Base-by-base conservation (phyloP, 441 rosid species). In the Populus hybrid region DNA sequence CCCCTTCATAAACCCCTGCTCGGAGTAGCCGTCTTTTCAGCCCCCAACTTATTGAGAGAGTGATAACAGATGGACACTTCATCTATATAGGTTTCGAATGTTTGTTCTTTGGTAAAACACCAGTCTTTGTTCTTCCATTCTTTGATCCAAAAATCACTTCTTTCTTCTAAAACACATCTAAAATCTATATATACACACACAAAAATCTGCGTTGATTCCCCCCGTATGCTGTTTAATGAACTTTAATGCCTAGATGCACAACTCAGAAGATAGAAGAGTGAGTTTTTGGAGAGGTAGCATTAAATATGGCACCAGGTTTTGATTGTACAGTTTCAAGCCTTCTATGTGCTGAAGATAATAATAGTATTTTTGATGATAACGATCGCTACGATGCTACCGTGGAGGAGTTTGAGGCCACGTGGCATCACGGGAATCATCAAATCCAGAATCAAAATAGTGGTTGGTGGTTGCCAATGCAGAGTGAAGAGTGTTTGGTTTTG, bases 291-390 rank as follows among this genome's bases (percentile, higher is more conserved):
- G 30, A 26, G 74, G 35, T 69, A 42, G 68, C 36, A 14, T 19
- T 18, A 35, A 68, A 32, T 30, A 91, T 91, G 95, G 92, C 90
- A 67, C 88, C 92, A 14, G 88, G 88, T 85, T 87, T 87, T 83
- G 95, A 91, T 78, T 77, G 77, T 72, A 85, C 75, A 21, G 80
- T 81, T 79, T 86, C 91, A 36, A 83, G 90, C 81, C 90, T 91
- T 69, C 82, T 90, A 34, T 91, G 95, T 63, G 85, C 82, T 19
- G 95, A 90, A 67, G 94, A 87, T 67, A 77, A 82, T 66, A 66
- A 40, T 73, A 75, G 86, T 65, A 80, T 90, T 69, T 85, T 89
- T 76, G 85, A 80, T 78, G 89, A 87, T 65, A 84, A 81, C 71
- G 87, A 84, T 34, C 73, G 23, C 57, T 73, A 64, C 53, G 83